Evolutionary conservation across 805 yeast genomes (phyloP).

Genomic region (Wickerhamomyces bovis): DNA sequence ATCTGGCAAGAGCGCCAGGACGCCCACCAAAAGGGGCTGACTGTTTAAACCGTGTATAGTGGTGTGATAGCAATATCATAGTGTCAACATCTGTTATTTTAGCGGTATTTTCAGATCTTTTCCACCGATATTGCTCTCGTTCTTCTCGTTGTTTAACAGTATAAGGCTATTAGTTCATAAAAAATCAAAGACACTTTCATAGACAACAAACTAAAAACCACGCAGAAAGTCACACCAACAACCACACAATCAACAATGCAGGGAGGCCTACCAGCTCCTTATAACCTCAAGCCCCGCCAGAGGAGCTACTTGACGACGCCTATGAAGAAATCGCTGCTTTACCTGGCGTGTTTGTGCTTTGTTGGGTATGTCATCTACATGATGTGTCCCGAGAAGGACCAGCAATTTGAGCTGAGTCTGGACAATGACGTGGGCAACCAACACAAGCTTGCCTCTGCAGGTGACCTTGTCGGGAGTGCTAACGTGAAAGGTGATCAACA

Average conservation of each 20-base stretch:
- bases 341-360: background rate
- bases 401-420: background rate
- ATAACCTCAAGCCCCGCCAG: background rate
- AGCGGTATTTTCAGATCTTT: background rate
- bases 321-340: background rate
- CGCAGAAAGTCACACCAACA: too few species aligned
- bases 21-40: conserved; percentile 56
- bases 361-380: background rate
- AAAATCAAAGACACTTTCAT: too few species aligned
- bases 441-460: background rate
- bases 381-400: background rate
- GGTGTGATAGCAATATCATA: background rate
- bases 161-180: too few species aligned
- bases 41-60: background rate
- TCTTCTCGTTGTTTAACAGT: too few species aligned
- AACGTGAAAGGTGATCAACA: background rate
- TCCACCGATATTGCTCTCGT: too few species aligned
- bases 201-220: background rate
- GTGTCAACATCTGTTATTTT: background rate
- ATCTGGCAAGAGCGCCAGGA: conserved; percentile 92
- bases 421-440: background rate
- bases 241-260: background rate
- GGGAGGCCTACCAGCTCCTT: background rate
- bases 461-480: background rate
- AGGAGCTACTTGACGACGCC: background rate